A percentile compares a stretch with the other conserved stretches of the same genome.
These are phyloP conservation scores for Chrysosporium keratinophilum DNA, from an alignment of 2,329 filamentous ascomycete genomes.

Conservation along the genomic window DNA sequence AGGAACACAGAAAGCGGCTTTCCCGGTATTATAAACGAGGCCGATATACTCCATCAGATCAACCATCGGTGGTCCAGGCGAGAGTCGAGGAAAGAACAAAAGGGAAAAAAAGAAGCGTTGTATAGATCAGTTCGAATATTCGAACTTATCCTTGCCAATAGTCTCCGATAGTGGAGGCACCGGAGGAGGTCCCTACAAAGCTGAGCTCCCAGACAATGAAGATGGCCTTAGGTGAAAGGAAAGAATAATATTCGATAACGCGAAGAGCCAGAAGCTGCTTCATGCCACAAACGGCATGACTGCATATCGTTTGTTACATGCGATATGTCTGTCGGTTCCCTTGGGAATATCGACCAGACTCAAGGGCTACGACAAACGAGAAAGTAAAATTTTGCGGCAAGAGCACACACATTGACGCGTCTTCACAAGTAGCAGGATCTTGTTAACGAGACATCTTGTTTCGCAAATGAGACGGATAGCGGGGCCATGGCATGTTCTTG, in stretches of 20 bases:
- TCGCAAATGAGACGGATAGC: too few relatives aligned
- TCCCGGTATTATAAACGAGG: neutral
- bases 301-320: neutral
- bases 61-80: neutral
- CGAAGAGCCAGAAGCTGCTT: neutral
- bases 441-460: too few relatives aligned
- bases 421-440: too few relatives aligned
- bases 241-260: too few relatives aligned
- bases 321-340: neutral
- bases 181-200: neutral
- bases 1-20: neutral
- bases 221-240: too few relatives aligned
- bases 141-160: neutral
- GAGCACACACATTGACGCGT: too few relatives aligned
- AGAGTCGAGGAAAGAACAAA: neutral
- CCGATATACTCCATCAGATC: constrained; percentile 1
- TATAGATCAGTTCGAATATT: neutral
- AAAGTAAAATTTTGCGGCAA: too few relatives aligned
- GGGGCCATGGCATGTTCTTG: too few relatives aligned
- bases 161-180: neutral
- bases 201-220: too few relatives aligned
- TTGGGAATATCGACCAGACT: neutral
- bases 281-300: neutral
- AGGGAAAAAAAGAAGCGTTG: neutral
- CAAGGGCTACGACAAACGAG: too few relatives aligned